These are phyloP conservation scores for Talaromyces sp. DNA, from an alignment of 2,329 filamentous ascomycete genomes.

Conservation along the genomic window DNA sequence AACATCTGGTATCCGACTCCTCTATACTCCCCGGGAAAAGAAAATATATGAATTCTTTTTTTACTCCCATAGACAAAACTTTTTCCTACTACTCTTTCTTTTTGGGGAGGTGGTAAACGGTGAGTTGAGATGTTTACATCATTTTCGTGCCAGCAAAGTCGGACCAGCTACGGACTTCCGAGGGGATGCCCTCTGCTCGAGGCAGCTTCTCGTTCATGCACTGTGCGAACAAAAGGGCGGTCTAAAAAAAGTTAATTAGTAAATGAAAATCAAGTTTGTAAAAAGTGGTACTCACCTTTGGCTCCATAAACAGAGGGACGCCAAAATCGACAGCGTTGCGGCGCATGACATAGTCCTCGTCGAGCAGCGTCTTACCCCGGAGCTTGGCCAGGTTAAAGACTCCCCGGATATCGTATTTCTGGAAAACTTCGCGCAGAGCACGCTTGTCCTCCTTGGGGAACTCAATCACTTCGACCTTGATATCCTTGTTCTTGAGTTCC, in stretches of 20 bases:
- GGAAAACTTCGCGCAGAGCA: constrained; percentile 86
- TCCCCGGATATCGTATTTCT: constrained; percentile 93
- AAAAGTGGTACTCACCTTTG: too few relatives aligned
- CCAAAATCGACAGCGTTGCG: constrained; percentile 98
- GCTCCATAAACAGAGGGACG: constrained; percentile 97
- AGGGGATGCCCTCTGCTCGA: constrained; percentile 77
- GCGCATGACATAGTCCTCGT: constrained; percentile 98
- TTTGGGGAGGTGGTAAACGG: too few relatives aligned
- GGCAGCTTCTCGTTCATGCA: constrained; percentile 98
- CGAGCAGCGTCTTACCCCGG: constrained; percentile 75
- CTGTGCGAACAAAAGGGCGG: constrained; percentile 88
- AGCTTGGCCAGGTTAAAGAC: constrained; percentile 90
- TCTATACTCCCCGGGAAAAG: background rate
- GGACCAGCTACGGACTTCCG: constrained; percentile 90
- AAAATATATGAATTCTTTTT: background rate
- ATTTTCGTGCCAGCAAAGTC: constrained; percentile 77
- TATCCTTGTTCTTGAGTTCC: constrained; percentile 64
- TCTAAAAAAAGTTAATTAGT: constrained; percentile 54
- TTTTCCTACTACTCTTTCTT: background rate
- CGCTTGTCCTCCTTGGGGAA: constrained; percentile 97
- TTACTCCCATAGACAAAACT: background rate
- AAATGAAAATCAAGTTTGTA: too few relatives aligned
- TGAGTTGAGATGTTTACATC: constrained; percentile 29
- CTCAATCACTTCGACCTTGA: constrained; percentile 83
- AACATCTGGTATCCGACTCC: constrained; percentile 1